Percentiles rank a stretch among this genome's conserved stretches.
These are phyloP conservation scores for Tetrastigma voinierianum DNA, from an alignment of 164 flowering plant species.

Conservation along the genomic window DNA sequence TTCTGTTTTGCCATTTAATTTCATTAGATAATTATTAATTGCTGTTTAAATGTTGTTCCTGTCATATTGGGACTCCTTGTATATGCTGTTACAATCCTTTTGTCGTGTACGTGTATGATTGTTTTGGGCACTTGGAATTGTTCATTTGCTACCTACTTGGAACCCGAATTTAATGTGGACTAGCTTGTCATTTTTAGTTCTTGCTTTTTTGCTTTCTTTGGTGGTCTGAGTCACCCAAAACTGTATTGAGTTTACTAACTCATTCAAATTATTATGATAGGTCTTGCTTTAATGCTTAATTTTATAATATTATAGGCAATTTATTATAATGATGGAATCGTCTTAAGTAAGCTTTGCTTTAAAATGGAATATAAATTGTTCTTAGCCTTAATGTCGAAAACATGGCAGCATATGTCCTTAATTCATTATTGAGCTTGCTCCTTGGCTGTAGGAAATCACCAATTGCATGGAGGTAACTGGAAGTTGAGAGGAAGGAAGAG, in stretches of 20 bases:
- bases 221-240: too few species aligned
- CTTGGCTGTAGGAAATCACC: conserved; percentile 35
- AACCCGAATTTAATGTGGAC: too few species aligned
- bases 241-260: too few species aligned
- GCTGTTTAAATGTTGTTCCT: neutral
- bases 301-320: too few species aligned
- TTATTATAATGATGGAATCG: too few species aligned
- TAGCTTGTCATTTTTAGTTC: neutral
- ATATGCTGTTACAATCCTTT: neutral
- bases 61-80: neutral
- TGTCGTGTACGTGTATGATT: neutral
- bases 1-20: neutral
- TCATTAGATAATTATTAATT: neutral
- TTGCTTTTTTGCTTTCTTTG: neutral
- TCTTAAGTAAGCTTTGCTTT: too few species aligned
- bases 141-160: too few species aligned
- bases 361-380: too few species aligned
- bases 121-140: too few species aligned
- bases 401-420: neutral
- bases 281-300: too few species aligned
- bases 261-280: too few species aligned
- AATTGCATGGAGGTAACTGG: conserved; percentile 24
- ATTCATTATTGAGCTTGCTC: neutral
- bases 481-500: conserved; percentile 48
- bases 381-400: neutral